Conservation (phyloP, 1,284 basidiomycete genomes). For the Agaricales sp. region DNA sequence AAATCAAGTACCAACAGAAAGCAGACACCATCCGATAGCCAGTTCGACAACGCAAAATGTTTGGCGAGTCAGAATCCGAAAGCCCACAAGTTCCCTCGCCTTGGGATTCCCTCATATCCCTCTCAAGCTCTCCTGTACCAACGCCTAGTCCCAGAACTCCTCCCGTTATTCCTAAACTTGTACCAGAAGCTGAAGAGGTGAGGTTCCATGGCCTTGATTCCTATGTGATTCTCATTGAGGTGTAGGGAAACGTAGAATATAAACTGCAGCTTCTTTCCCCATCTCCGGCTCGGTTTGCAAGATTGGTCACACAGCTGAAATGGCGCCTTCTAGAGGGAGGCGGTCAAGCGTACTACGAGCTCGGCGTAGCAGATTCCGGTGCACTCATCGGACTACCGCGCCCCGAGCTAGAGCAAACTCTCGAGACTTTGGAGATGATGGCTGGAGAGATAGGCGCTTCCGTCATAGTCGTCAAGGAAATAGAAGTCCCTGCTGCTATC, state of each 20-base stretch:
- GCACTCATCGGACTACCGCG: conserved; percentile 73
- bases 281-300: conserved; percentile 59
- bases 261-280: conserved; percentile 74
- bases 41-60: conserved; percentile 43
- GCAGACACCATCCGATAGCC: too few relatives aligned
- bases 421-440: conserved; percentile 86
- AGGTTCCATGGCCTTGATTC: conserved; percentile 18
- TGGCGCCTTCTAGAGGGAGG: conserved; percentile 90
- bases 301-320: conserved; percentile 88
- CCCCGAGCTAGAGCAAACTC: conserved; percentile 65
- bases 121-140: conserved; percentile 21
- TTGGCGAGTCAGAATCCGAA: conserved; percentile 70
- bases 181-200: conserved; percentile 56
- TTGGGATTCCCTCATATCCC: conserved; percentile 64
- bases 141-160: conserved; percentile 7
- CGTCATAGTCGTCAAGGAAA: conserved; percentile 80
- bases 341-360: conserved; percentile 87
- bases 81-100: conserved; percentile 68
- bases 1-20: neutral
- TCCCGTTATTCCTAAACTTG: conserved; percentile 40
- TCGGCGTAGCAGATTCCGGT: conserved; percentile 84
- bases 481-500: conserved; percentile 55
- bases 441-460: conserved; percentile 86
- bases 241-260: conserved; percentile 75
- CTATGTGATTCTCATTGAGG: neutral